Evolutionary conservation across 306 rosid genomes (phyloP).

Genomic region (Corylus avellana): DNA sequence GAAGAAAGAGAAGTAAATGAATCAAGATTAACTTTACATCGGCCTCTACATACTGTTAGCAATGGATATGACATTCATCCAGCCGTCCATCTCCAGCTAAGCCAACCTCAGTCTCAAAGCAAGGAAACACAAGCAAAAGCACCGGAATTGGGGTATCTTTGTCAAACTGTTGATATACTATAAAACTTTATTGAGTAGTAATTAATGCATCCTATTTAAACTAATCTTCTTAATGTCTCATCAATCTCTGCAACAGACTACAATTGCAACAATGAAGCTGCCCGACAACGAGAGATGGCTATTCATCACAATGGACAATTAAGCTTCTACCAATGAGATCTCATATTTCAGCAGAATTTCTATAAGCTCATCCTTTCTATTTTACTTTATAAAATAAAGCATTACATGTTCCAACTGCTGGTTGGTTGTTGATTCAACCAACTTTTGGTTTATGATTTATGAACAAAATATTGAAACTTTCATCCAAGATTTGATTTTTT

Average conservation of each 20-base stretch:
- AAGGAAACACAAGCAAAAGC: conserved; percentile 43
- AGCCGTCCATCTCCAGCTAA: conserved; percentile 69
- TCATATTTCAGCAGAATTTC: conserved; percentile 35
- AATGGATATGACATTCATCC: conserved; percentile 48
- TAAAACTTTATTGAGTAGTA: not conserved
- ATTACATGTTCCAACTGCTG: no score
- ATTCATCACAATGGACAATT: conserved; percentile 23
- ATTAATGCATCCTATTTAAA: not conserved
- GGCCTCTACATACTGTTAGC: conserved; percentile 34
- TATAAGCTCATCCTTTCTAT: conserved; percentile 34
- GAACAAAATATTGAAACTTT: no score
- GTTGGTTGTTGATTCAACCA: no score
- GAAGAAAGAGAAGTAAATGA: conserved; percentile 41
- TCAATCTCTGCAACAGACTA: conserved; percentile 53
- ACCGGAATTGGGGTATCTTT: conserved; percentile 67
- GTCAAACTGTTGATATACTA: conserved; percentile 24
- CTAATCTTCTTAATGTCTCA: not conserved
- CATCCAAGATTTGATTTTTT: no score
- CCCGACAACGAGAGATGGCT: conserved; percentile 25
- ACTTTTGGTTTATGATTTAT: no score
- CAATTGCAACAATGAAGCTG: conserved; percentile 54
- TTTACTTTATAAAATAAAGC: conserved; percentile 44
- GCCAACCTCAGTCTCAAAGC: conserved; percentile 65
- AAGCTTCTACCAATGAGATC: conserved; percentile 37
- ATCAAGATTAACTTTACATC: conserved; percentile 35